A percentile compares a stretch with the other conserved stretches of the same genome.
Evolutionary conservation across 2,329 filamentous ascomycete genomes (phyloP).

Genomic region (Fusarium torulosum): DNA sequence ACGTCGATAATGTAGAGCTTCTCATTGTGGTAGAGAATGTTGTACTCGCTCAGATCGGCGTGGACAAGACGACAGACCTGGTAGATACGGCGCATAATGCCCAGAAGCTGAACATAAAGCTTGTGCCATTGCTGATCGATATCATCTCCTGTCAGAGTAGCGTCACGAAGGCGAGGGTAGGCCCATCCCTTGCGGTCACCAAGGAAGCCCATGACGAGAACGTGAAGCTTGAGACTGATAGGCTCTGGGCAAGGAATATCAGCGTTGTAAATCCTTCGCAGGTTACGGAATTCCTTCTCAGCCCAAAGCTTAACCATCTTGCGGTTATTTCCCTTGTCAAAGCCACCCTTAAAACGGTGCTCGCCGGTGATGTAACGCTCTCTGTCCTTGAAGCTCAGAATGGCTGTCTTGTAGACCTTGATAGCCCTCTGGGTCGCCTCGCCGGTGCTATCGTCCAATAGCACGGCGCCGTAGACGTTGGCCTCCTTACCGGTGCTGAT

Average conservation of each 20-base stretch:
- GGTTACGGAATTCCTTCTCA: constrained; percentile 96
- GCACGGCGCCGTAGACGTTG: constrained; percentile 94
- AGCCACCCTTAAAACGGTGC: constrained; percentile 89
- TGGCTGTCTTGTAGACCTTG: constrained; percentile 99
- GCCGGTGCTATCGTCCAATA: constrained; percentile 66
- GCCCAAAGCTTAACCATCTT: constrained; percentile 99
- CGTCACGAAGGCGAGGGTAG: constrained; percentile 89
- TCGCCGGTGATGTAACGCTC: constrained; percentile 97
- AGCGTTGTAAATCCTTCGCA: constrained; percentile 84
- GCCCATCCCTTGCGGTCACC: constrained; percentile 89
- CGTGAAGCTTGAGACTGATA: constrained; percentile 89
- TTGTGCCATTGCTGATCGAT: constrained; percentile 78
- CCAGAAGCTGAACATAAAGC: constrained; percentile 85
- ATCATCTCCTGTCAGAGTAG: constrained; percentile 77
- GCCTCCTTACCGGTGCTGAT: constrained; percentile 98
- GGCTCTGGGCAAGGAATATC: constrained; percentile 94
- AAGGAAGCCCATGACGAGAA: constrained; percentile 94
- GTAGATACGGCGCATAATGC: constrained; percentile 93
- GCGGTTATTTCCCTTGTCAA: constrained; percentile 93
- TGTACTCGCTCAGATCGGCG: constrained; percentile 98
- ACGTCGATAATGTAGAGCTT: constrained; percentile 96
- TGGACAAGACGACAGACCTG: constrained; percentile 93
- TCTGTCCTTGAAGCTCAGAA: constrained; percentile 96
- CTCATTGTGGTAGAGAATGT: constrained; percentile 87
- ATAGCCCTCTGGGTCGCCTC: constrained; percentile 82